Evolutionary conservation across 768 basidiomycete species (phyloP).

Genomic region (Phaeotremella fagi): DNA sequence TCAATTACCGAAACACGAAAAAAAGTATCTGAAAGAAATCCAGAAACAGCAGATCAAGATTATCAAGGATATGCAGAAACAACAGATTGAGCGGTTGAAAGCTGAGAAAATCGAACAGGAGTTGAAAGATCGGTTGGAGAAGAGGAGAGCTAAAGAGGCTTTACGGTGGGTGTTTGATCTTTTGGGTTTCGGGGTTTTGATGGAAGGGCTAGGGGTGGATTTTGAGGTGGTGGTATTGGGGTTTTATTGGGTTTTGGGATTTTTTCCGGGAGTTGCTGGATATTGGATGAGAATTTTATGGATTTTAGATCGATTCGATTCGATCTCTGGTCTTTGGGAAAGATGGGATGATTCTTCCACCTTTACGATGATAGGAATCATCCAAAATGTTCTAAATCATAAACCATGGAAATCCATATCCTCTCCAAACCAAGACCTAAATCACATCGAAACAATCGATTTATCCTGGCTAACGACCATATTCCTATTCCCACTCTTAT

Average conservation of each 20-base stretch:
- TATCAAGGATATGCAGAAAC: slow-evolving; percentile 8
- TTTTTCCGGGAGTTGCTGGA: not conserved
- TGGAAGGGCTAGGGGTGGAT: not conserved
- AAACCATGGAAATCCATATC: not conserved
- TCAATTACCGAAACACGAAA: not conserved
- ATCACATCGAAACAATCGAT: not conserved
- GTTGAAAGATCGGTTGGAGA: slow-evolving; percentile 9
- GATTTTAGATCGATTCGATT: not conserved
- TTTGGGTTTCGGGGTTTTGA: not conserved
- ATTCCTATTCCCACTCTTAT: not conserved
- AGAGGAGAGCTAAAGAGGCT: slow-evolving; percentile 14
- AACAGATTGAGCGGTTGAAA: slow-evolving; percentile 5
- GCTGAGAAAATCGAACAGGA: slow-evolving; percentile 8
- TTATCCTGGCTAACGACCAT: not conserved
- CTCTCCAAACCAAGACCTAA: not conserved
- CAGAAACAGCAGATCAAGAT: slow-evolving; percentile 4
- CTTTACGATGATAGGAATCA: no score
- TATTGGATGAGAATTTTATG: not conserved
- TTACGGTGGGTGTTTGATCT: slow-evolving; percentile 21
- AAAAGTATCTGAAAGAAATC: not conserved
- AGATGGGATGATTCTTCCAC: not conserved
- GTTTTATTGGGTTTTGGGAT: not conserved
- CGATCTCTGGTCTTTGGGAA: not conserved
- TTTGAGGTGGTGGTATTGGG: not conserved
- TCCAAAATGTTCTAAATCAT: not conserved